Conservation (phyloP, 1,284 basidiomycete genomes). For the Rhodotorula sp. region DNA sequence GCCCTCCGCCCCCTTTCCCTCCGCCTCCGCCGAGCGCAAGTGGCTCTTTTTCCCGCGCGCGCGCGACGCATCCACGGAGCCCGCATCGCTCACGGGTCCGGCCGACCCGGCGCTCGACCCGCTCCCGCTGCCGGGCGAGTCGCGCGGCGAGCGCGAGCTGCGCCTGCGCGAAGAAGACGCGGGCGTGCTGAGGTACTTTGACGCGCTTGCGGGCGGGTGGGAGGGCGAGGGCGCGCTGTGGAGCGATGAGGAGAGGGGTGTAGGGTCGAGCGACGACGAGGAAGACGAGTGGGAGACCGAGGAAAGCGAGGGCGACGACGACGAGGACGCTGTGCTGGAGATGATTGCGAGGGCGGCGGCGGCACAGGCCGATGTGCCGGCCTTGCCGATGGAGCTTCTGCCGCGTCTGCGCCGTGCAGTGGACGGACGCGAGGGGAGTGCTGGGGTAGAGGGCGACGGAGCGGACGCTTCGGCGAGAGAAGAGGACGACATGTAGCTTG, state of each 20-base stretch:
- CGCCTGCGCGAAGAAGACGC: constrained; percentile 18
- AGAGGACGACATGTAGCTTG: not conserved
- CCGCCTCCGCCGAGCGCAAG: not conserved
- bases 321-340: too few relatives aligned
- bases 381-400: too few relatives aligned
- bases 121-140: not conserved
- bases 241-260: constrained; percentile 1
- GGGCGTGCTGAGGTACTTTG: constrained; percentile 35
- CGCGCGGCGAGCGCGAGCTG: not conserved
- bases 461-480: not conserved
- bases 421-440: not conserved
- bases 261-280: constrained; percentile 2
- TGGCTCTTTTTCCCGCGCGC: constrained; percentile 17
- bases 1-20: constrained; percentile 44
- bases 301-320: not conserved
- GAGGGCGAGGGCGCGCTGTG: constrained; percentile 23
- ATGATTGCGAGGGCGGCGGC: too few relatives aligned
- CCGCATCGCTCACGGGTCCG: not conserved
- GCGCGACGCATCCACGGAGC: not conserved
- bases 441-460: not conserved
- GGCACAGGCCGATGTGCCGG: too few relatives aligned
- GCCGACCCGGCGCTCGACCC: constrained; percentile 5
- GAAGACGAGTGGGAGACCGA: not conserved
- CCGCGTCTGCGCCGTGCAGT: not conserved
- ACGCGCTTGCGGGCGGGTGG: constrained; percentile 12